Evolutionary conservation across 75 land plant species (phyloP), one percentile per base, ranked within the genome.

Genomic region (Cryptomeria japonica): DNA sequence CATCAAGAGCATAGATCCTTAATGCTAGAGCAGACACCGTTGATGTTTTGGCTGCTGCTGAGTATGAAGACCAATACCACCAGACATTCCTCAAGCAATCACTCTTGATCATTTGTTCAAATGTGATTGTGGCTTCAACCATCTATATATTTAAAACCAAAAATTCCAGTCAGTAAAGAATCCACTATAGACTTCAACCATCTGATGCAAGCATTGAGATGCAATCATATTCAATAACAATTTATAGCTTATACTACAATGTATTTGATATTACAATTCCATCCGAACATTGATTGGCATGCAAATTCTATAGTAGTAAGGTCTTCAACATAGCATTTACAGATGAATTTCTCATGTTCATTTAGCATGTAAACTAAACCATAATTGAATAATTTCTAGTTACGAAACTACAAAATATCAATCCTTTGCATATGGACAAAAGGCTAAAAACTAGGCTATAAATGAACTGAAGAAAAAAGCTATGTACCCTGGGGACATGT

Each of bases 51-150:
- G 92, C 96, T 41, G 97, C 99, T 44, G 95, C 97, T 6, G 98
- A 90, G 18, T 95, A 89, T 51, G 99, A 98, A 56, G 99, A 95
- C 99, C 99, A 98, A 87, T 94, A 94, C 93, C 97, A 95, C 99
- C 98, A 96, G 13, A 84, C 85, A 86, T 90, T 94, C 61, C 86
- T 95, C 87, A 98, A 83, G 87, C 86, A 92, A 8, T 95, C 96
- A 47, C 94, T 88, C 86, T 93, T 95, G 55, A 98, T 95, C 97
- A 97, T 94, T 79, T 95, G 94, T 87, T 98, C 98, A 38, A 98
- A 80, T 39, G 92, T 53, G 42, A 95, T 90, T 13, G 91, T 93
- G n/a, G 98, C 97, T 89, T 96, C 93, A 89, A 96, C 90, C 94
- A 98, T 90, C 99, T 98, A 93, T 7, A 93, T 7, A 51, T 3